Percentiles rank a stretch among this genome's conserved stretches.
Conservation (phyloP, 2,329 filamentous ascomycete genomes). For the Fusarium sambucinum region DNA sequence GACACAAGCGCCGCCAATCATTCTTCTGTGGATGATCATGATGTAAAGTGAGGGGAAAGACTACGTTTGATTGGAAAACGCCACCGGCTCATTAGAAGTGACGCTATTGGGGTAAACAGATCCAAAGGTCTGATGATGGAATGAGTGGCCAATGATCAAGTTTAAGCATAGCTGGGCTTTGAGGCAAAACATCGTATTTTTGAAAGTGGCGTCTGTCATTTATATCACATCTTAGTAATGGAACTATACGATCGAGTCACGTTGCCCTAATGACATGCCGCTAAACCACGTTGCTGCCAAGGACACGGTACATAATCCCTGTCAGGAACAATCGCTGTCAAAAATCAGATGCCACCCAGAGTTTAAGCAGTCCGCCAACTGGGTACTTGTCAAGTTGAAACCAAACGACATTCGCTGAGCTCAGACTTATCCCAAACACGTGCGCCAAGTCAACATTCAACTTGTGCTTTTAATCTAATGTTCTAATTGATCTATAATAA, state of each 20-base stretch:
- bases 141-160: not conserved
- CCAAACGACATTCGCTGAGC: no score
- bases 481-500: not conserved
- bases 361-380: not conserved
- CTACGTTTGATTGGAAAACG: not conserved
- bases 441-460: no score
- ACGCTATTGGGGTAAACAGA: not conserved
- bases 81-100: not conserved
- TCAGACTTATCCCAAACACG: no score
- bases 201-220: not conserved
- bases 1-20: not conserved
- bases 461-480: no score
- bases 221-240: not conserved
- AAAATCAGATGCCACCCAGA: not conserved
- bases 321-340: not conserved
- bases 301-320: not conserved
- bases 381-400: not conserved
- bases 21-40: not conserved
- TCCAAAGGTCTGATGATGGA: not conserved
- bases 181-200: not conserved
- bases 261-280: not conserved
- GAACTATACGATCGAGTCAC: not conserved
- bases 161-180: not conserved
- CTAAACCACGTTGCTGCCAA: no score
- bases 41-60: not conserved